Conservation (phyloP, 306 rosid species). For the Cicer pinnatifidum region DNA sequence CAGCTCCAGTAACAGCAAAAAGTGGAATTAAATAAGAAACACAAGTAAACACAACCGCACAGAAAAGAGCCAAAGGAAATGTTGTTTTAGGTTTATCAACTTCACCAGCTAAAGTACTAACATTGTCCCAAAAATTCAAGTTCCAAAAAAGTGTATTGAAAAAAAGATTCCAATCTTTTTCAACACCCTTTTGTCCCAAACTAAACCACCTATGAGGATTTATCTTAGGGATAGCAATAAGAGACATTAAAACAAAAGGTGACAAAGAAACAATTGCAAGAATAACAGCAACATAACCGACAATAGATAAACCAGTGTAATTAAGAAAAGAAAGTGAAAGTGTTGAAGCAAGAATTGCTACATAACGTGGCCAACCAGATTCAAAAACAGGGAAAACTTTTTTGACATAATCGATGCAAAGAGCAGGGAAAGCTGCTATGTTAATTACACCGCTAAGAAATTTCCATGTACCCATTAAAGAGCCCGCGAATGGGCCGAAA, state of each 20-base stretch:
- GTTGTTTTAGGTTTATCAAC: slow-evolving; percentile 47
- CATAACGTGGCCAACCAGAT: slow-evolving; percentile 47
- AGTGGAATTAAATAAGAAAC: slow-evolving; percentile 50
- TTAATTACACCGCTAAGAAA: slow-evolving; percentile 53
- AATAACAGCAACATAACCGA: slow-evolving; percentile 43
- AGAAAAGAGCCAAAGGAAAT: slow-evolving; percentile 44
- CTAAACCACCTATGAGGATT: slow-evolving; percentile 43
- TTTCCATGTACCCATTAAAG: slow-evolving; percentile 50
- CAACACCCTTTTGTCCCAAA: slow-evolving; percentile 46
- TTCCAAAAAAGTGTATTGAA: slow-evolving; percentile 51
- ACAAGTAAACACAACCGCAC: slow-evolving; percentile 50
- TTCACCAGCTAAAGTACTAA: slow-evolving; percentile 51
- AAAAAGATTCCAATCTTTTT: slow-evolving; percentile 49
- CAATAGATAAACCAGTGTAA: slow-evolving; percentile 44
- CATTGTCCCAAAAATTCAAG: slow-evolving; percentile 52
- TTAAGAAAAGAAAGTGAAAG: slow-evolving; percentile 42
- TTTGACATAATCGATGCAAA: slow-evolving; percentile 46
- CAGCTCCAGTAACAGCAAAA: slow-evolving; percentile 47
- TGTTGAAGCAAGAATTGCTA: slow-evolving; percentile 28
- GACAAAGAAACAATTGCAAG: slow-evolving; percentile 30
- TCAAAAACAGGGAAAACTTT: slow-evolving; percentile 37
- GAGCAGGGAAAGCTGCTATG: slow-evolving; percentile 46
- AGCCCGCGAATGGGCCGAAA: slow-evolving; percentile 50
- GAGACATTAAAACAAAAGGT: slow-evolving; percentile 45
- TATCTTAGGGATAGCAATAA: slow-evolving; percentile 47